Conservation (phyloP, 441 rosid species). For the Erodium trifolium region DNA sequence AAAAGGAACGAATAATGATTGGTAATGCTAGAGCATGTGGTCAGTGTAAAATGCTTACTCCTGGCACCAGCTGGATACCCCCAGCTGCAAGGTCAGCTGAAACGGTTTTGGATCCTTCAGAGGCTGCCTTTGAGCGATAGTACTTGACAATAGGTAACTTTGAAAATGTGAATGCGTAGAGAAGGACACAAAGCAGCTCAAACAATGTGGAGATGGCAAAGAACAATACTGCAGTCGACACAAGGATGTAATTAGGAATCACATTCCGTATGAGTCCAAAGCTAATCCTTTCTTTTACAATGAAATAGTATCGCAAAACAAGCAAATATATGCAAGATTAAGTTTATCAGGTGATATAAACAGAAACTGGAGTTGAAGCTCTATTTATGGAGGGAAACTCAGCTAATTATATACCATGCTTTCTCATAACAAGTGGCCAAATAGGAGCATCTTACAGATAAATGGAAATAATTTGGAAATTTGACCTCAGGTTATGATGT, state of each 20-base stretch:
- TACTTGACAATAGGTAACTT: slow-evolving; percentile 53
- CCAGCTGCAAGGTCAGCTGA: slow-evolving; percentile 64
- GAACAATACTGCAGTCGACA: slow-evolving; percentile 42
- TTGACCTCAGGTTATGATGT: no score
- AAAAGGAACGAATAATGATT: not conserved
- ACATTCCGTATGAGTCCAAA: no score
- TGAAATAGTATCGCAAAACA: no score
- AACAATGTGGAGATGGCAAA: slow-evolving; percentile 39
- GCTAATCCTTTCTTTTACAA: no score
- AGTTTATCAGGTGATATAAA: no score
- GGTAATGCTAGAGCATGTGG: not conserved
- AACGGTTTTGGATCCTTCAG: slow-evolving; percentile 67
- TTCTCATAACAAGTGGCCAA: no score
- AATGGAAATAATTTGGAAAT: no score
- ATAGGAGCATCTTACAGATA: no score
- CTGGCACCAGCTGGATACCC: slow-evolving; percentile 34
- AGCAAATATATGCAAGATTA: no score
- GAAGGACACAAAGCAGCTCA: slow-evolving; percentile 47
- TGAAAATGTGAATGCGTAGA: slow-evolving; percentile 47
- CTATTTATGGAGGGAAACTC: no score
- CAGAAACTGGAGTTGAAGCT: no score
- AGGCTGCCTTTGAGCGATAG: slow-evolving; percentile 55
- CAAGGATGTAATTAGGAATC: not conserved
- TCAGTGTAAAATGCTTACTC: slow-evolving; percentile 16
- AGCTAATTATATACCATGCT: no score